Evolutionary conservation across 176 grass and related monocot genomes (phyloP).

Genomic region (Eremochloa ophiuroides): DNA sequence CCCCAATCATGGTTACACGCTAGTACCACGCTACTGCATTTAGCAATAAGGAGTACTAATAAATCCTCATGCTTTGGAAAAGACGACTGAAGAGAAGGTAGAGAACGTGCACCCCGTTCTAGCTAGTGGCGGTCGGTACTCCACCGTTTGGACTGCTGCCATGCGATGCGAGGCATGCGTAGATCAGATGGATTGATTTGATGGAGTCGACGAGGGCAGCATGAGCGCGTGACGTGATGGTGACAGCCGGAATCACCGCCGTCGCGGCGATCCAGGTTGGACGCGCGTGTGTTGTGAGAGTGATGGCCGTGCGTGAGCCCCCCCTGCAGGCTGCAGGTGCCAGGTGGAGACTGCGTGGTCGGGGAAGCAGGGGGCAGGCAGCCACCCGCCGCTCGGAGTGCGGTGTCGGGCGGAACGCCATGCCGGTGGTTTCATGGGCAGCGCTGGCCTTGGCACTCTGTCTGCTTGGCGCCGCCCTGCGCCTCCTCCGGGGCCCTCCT

Average conservation of each 20-base stretch:
- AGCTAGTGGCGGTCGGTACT: not conserved
- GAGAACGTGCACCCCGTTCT: not conserved
- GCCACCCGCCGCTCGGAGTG: not conserved
- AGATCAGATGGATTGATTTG: not conserved
- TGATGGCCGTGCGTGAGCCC: not conserved
- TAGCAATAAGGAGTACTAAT: not conserved
- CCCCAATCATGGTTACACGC: not conserved
- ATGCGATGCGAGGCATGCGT: too few species aligned
- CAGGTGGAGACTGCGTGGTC: slow-evolving; percentile 1
- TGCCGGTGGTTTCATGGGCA: slow-evolving; percentile 21
- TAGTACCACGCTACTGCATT: too few species aligned
- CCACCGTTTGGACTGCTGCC: not conserved
- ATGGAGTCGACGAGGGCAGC: not conserved
- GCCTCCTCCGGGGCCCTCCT: not conserved
- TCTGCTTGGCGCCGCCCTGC: not conserved
- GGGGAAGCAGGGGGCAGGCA: slow-evolving; percentile 2
- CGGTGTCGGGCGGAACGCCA: not conserved
- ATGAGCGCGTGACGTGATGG: not conserved
- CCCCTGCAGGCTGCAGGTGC: not conserved
- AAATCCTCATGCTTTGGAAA: not conserved
- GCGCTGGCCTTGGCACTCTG: not conserved
- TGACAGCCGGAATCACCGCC: not conserved
- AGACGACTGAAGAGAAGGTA: too few species aligned
- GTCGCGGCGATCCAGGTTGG: slow-evolving; percentile 9
- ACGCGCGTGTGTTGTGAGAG: not conserved